Conservation (phyloP, 2,329 filamentous ascomycete species). For the Zymoseptoria pseudotritici region DNA sequence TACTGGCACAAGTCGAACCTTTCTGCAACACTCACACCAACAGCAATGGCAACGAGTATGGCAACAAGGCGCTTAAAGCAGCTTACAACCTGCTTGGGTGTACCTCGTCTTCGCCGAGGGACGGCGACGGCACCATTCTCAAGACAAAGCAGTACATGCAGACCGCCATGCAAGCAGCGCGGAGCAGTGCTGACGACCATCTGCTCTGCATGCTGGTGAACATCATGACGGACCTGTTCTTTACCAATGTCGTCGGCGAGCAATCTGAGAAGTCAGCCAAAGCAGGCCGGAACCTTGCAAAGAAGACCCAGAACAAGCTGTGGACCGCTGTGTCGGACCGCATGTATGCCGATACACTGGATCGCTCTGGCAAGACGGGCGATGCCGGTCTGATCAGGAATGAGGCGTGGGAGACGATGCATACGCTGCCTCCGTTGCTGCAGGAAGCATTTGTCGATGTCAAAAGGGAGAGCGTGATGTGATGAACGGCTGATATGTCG, state of each 20-base stretch:
- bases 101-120: conserved; percentile 35
- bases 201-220: conserved; percentile 76
- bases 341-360: conserved; percentile 67
- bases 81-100: conserved; percentile 72
- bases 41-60: conserved; percentile 56
- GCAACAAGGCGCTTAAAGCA: conserved; percentile 67
- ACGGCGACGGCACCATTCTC: conserved; percentile 57
- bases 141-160: conserved; percentile 73
- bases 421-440: conserved; percentile 15
- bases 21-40: conserved; percentile 64
- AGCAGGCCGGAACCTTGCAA: conserved; percentile 47
- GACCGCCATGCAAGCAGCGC: conserved; percentile 61
- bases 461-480: neutral
- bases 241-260: conserved; percentile 67
- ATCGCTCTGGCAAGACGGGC: conserved; percentile 53
- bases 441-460: conserved; percentile 6
- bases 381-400: conserved; percentile 21
- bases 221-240: conserved; percentile 77
- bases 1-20: conserved; percentile 60
- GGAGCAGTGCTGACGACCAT: conserved; percentile 64
- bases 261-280: conserved; percentile 46
- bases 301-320: conserved; percentile 38
- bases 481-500: neutral
- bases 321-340: conserved; percentile 63
- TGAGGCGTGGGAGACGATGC: conserved; percentile 17